phyloP scores from a whole-genome alignment of 176 grass and related monocot species.

The Raddia distichophylla region DNA sequence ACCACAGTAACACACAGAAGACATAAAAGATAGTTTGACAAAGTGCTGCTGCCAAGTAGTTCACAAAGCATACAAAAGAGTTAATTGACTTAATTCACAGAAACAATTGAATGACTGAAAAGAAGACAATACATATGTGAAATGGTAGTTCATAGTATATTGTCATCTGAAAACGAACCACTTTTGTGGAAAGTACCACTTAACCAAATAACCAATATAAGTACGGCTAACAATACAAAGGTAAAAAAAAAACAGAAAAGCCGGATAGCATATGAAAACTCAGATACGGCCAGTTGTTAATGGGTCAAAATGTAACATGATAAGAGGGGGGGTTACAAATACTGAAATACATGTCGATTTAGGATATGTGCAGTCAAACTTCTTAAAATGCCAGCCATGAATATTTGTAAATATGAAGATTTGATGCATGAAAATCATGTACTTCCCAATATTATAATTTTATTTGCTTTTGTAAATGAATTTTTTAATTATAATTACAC shows the following conservation, averaged over 20 bases:
- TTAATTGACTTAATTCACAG: neutral
- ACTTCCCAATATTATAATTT: no score
- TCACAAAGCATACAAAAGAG: neutral
- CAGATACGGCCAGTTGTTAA: neutral
- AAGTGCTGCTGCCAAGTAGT: neutral
- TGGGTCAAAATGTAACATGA: conserved; percentile 1
- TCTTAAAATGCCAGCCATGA: no score
- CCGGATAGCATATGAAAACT: neutral
- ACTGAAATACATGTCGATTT: no score
- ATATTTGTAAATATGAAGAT: no score
- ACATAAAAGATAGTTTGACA: neutral
- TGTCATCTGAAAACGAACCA: neutral
- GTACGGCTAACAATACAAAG: neutral
- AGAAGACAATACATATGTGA: neutral
- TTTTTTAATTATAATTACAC: no score
- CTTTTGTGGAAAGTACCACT: neutral
- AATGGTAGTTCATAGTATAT: neutral
- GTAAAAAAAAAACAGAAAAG: neutral
- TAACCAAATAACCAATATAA: neutral
- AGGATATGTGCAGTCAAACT: no score
- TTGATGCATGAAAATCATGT: no score
- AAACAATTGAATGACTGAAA: neutral
- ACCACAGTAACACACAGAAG: no score
- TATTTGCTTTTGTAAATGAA: no score
- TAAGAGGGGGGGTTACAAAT: no score